These are phyloP conservation scores for Pseudisothecium myosuroides DNA, from an alignment of 225 moss, liverwort and hornwort genomes.

Conservation along the genomic window DNA sequence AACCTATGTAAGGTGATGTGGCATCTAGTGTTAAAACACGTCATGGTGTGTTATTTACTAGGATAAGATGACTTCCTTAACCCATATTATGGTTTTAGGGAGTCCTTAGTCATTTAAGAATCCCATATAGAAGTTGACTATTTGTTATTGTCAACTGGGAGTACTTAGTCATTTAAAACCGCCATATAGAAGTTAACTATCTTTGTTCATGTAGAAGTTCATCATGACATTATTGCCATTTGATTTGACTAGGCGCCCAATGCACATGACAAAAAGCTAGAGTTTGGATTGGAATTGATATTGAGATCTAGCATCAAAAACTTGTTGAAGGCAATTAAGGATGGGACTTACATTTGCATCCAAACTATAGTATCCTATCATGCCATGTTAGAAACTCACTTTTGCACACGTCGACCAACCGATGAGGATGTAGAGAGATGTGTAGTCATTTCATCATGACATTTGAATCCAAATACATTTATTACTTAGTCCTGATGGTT, in stretches of 20 bases:
- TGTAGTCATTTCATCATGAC: no score
- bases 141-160: background rate
- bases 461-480: no score
- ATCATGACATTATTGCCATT: background rate
- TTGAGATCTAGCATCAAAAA: no score
- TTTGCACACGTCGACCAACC: rapidly evolving
- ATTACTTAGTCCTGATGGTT: no score
- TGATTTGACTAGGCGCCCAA: background rate
- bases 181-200: background rate
- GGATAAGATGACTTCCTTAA: background rate
- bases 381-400: no score
- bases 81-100: background rate
- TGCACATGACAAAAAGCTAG: background rate
- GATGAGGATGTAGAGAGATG: no score
- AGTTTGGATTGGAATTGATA: background rate
- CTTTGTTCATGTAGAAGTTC: background rate
- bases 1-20: background rate
- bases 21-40: background rate
- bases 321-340: no score
- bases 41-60: background rate
- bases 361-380: no score
- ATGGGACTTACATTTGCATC: no score
- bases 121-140: rapidly evolving
- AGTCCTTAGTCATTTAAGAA: background rate
- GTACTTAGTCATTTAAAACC: background rate